Conservation (phyloP, 192 early-diverging fungal species). For the Phycomyces nitens region DNA sequence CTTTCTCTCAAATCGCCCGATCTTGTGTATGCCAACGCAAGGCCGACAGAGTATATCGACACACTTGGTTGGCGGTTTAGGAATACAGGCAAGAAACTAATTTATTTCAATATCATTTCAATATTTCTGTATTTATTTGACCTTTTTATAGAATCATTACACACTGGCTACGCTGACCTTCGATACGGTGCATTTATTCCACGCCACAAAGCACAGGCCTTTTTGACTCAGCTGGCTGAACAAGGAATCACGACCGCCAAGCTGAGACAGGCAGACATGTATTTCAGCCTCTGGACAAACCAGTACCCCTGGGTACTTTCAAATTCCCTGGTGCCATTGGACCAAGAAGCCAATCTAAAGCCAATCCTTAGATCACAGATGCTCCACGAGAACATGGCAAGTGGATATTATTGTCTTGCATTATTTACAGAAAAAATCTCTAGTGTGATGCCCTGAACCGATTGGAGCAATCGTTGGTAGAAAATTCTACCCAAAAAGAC, state of each 20-base stretch:
- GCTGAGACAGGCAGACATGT: slow-evolving; percentile 45
- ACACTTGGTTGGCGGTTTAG: slow-evolving; percentile 51
- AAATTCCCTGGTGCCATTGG: slow-evolving; percentile 43
- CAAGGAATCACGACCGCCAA: slow-evolving; percentile 37
- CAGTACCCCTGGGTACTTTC: slow-evolving; percentile 51
- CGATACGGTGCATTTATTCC: slow-evolving; percentile 49
- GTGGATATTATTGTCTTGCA: too few species aligned
- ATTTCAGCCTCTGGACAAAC: slow-evolving; percentile 57
- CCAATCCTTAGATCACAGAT: background rate
- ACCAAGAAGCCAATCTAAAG: slow-evolving; percentile 24
- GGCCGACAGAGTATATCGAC: slow-evolving; percentile 45
- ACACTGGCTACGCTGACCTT: slow-evolving; percentile 53
- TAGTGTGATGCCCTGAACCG: slow-evolving; percentile 50
- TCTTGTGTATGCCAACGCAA: slow-evolving; percentile 48
- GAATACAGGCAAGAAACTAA: slow-evolving; percentile 34
- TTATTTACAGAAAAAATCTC: too few species aligned
- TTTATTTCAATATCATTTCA: too few species aligned
- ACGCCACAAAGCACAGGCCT: slow-evolving; percentile 41
- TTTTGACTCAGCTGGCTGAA: slow-evolving; percentile 44
- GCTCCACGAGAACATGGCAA: background rate
- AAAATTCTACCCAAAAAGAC: slow-evolving; percentile 36
- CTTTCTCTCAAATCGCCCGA: slow-evolving; percentile 45
- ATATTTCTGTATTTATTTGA: too few species aligned
- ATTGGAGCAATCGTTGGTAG: slow-evolving; percentile 36
- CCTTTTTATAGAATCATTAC: slow-evolving; percentile 25